Percentiles rank a stretch among this genome's conserved stretches.
Conservation (phyloP, 345 rosid genomes). For the Sapria himalayana region DNA sequence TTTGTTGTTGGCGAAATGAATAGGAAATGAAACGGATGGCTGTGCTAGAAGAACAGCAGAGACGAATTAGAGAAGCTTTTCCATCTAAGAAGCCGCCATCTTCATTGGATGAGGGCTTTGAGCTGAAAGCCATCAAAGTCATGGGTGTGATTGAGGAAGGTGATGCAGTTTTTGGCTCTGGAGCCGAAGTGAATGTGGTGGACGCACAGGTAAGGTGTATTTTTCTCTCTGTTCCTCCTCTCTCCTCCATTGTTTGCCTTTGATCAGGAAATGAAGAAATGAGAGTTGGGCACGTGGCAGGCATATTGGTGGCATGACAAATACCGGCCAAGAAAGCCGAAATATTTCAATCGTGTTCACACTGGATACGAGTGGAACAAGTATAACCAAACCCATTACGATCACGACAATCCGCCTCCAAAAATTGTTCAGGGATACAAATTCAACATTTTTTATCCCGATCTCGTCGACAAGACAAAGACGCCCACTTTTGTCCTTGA, state of each 20-base stretch:
- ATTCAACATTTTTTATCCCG: constrained; percentile 88
- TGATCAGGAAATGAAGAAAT: not conserved
- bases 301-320: constrained; percentile 99
- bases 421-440: constrained; percentile 86
- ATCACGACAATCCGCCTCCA: constrained; percentile 95
- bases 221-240: not conserved
- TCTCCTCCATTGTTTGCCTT: no score
- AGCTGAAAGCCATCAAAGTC: constrained; percentile 72
- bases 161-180: constrained; percentile 79
- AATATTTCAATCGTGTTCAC: constrained; percentile 89
- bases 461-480: constrained; percentile 69
- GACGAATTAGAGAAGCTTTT: constrained; percentile 50
- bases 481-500: constrained; percentile 66
- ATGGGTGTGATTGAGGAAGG: constrained; percentile 98
- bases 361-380: constrained; percentile 98
- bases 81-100: constrained; percentile 47
- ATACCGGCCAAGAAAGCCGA: constrained; percentile 85
- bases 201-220: constrained; percentile 51
- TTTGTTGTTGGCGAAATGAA: constrained; percentile 1
- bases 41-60: constrained; percentile 54
- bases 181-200: constrained; percentile 78
- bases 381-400: constrained; percentile 79
- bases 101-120: constrained; percentile 54
- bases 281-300: constrained; percentile 11
- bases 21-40: constrained; percentile 55